Percentiles rank a stretch among this genome's conserved stretches.
These are phyloP conservation scores for Cercospora sesami DNA, from an alignment of 2,329 filamentous ascomycete genomes.

Conservation along the genomic window DNA sequence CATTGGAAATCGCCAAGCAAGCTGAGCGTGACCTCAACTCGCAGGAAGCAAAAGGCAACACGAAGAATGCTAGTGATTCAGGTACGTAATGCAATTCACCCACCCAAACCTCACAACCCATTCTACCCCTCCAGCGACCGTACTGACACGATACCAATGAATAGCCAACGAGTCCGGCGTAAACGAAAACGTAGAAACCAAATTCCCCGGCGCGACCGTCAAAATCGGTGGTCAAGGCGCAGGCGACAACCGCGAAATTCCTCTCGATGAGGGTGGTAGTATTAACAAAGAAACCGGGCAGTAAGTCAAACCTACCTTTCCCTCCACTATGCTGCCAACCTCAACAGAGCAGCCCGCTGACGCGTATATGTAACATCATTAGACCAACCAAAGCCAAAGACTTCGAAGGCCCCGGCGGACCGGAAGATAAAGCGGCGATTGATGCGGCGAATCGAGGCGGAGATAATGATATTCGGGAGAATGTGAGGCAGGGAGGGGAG, in stretches of 20 bases:
- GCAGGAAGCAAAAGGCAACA: constrained; percentile 39
- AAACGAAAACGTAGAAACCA: constrained; percentile 43
- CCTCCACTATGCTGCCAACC: no score
- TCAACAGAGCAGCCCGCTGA: no score
- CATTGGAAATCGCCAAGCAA: constrained; percentile 48
- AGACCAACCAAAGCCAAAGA: constrained; percentile 49
- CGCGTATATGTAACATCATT: no score
- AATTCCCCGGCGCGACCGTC: constrained; percentile 50
- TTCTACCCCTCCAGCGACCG: no score
- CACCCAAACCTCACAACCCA: background rate
- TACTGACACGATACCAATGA: no score
- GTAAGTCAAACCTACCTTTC: no score
- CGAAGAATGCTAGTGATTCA: constrained; percentile 20
- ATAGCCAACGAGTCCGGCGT: constrained; percentile 49
- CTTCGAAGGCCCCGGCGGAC: constrained; percentile 52
- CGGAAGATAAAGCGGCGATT: constrained; percentile 46
- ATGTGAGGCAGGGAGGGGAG: constrained; percentile 42
- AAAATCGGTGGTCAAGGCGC: constrained; percentile 48
- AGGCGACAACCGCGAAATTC: constrained; percentile 52
- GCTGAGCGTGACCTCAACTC: constrained; percentile 53
- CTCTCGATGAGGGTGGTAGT: constrained; percentile 48
- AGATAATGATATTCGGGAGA: constrained; percentile 44
- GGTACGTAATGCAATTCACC: constrained; percentile 12
- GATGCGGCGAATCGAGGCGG: constrained; percentile 44
- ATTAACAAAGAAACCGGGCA: constrained; percentile 44